A percentile compares a stretch with the other conserved stretches of the same genome.
Evolutionary conservation across 2,329 filamentous ascomycete genomes (phyloP).

Genomic region (Pyricularia grisea): DNA sequence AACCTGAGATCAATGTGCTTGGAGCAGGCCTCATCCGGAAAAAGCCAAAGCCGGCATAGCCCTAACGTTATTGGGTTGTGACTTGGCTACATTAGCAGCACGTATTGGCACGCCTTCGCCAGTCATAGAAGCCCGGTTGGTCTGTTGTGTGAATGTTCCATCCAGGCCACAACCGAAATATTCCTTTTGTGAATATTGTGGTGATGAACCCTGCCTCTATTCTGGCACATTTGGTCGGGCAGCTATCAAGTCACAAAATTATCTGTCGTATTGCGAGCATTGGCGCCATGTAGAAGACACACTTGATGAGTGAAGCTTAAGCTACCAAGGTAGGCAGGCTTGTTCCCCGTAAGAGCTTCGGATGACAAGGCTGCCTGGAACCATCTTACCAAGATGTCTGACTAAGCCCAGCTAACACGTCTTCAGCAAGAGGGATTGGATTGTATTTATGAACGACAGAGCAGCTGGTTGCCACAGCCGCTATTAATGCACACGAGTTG

Average conservation of each 20-base stretch:
- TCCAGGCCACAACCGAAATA: not conserved
- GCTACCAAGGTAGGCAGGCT: not conserved
- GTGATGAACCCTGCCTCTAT: not conserved
- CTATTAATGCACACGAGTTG: not conserved
- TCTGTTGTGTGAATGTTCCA: not conserved
- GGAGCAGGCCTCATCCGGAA: conserved; percentile 33
- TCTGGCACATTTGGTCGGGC: not conserved
- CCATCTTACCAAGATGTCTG: too few species aligned
- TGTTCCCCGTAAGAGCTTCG: not conserved
- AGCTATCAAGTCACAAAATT: not conserved
- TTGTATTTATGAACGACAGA: not conserved
- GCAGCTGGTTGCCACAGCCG: not conserved
- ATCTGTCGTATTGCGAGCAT: not conserved
- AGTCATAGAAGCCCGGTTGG: not conserved
- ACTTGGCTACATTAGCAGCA: not conserved
- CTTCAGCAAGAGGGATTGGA: not conserved
- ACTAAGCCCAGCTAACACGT: not conserved
- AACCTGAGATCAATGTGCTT: conserved; percentile 8
- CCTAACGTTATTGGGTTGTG: not conserved
- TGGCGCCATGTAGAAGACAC: not conserved
- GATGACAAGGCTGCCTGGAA: too few species aligned
- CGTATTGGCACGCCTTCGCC: not conserved
- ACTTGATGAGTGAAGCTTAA: not conserved
- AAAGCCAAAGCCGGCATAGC: conserved; percentile 30
- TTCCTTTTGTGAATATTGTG: not conserved